Evolutionary conservation across 2,329 filamentous ascomycete genomes (phyloP), one percentile per base, ranked within the genome.

Genomic region (Plenodomus biglobosus): DNA sequence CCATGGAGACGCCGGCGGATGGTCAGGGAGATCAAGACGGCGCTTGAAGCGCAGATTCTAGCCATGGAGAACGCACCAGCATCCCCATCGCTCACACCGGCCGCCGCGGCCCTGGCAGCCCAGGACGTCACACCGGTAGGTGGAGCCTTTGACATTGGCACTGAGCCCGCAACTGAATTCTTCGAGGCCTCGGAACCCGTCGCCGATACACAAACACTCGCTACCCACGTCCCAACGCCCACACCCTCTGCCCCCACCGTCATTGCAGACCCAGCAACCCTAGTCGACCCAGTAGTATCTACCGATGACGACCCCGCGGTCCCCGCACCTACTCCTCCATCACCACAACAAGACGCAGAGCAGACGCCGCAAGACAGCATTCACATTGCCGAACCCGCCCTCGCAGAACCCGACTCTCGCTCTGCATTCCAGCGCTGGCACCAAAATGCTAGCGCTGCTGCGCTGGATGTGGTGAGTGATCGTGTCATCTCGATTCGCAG

Each of bases 1-100:
- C 94, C 94, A 3, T 97, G 92, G 90, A 85, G 91, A 60, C 79
- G 94, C 61, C 80, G 78, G 65, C 80, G 90, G 62, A 81, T 99
- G 53, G 90, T 97, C 48, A 84, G 81, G 59, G 92, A 91, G 71
- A 86, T 91, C 47, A 71, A 69, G 48, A 59, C 44, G 16, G 55
- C 66, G 2, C 41, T 73, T 21, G 69, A 72, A 42, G 64, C 65
- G 15, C 68, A 72, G 21, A 65, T 63, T 34, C 46, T 54, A 15
- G 53, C 55, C 11, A 39, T 52, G 13, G 59, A 61, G 17, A 37
- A 60, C 19, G 40, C 53, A 17, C 17, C 50, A n/a, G 38, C 36
- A 11, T 19, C 50, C 1, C 36, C 40, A 6, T 34, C 42, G 10
- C 19, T 45, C n/a, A 27, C 58, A 11, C 38, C 56, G 8, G 35